These are phyloP conservation scores for Phytophthora multivora DNA, from an alignment of 352 stramenopile genomes.

Conservation along the genomic window DNA sequence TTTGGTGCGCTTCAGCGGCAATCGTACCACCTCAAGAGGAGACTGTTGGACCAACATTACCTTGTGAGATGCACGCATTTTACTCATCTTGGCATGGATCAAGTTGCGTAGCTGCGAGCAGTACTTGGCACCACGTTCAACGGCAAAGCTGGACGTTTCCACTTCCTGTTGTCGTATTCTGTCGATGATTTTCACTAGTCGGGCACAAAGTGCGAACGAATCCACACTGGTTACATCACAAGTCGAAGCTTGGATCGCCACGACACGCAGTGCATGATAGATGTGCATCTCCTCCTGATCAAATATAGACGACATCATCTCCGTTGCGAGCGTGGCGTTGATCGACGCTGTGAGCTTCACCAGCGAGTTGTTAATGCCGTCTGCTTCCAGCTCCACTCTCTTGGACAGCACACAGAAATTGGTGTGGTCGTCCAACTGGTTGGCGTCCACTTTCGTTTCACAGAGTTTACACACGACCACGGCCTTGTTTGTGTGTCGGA, in stretches of 20 bases:
- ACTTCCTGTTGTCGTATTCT: conserved; percentile 65
- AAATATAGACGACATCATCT: conserved; percentile 49
- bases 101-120: conserved; percentile 62
- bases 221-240: conserved; percentile 80
- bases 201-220: conserved; percentile 75
- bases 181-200: conserved; percentile 81
- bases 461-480: conserved; percentile 84
- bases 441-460: conserved; percentile 74
- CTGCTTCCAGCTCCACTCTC: conserved; percentile 73
- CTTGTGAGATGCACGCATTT: conserved; percentile 86
- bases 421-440: conserved; percentile 71
- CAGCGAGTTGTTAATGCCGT: conserved; percentile 76
- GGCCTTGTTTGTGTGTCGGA: conserved; percentile 46
- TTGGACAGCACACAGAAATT: conserved; percentile 84
- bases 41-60: conserved; percentile 64
- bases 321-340: conserved; percentile 50
- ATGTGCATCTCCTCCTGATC: conserved; percentile 67
- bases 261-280: conserved; percentile 69
- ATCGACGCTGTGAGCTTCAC: conserved; percentile 62
- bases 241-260: conserved; percentile 71
- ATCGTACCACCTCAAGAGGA: conserved; percentile 37
- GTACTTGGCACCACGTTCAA: conserved; percentile 66
- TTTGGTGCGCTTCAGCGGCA: conserved; percentile 75
- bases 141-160: conserved; percentile 44
- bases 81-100: conserved; percentile 89